phyloP scores from a whole-genome alignment of 164 flowering plant genomes.

The Nymphaea colorata region DNA sequence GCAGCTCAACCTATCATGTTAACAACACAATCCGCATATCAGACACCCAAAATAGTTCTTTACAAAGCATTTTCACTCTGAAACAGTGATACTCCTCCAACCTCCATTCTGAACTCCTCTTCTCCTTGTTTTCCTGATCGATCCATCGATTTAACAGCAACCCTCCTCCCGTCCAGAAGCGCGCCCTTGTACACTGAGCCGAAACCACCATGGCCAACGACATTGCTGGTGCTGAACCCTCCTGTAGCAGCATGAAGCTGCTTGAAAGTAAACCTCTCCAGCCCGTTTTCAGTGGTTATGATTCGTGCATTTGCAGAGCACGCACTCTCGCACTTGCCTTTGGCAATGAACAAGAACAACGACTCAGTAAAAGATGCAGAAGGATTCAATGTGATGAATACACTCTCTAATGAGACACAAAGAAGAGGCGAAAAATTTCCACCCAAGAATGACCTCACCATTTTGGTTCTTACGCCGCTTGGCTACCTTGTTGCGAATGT shows the following conservation, averaged over 20 bases:
- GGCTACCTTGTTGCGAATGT: slow-evolving; percentile 63
- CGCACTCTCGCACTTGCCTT: slow-evolving; percentile 36
- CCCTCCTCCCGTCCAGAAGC: slow-evolving; percentile 66
- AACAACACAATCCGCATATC: neutral
- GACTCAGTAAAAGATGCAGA: neutral
- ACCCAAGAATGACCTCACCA: slow-evolving; percentile 20
- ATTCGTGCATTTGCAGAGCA: slow-evolving; percentile 21
- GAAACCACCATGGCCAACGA: slow-evolving; percentile 89
- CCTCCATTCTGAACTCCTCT: slow-evolving; percentile 93
- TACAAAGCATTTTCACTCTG: neutral
- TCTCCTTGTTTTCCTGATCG: slow-evolving; percentile 82
- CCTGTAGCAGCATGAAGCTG: slow-evolving; percentile 85
- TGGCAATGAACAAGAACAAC: slow-evolving; percentile 1
- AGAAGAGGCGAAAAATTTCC: too few species aligned
- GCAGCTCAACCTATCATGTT: slow-evolving; percentile 63
- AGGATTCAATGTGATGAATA: too few species aligned
- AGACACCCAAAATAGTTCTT: neutral
- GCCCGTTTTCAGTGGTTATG: slow-evolving; percentile 41
- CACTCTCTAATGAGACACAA: too few species aligned
- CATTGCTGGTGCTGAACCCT: slow-evolving; percentile 78
- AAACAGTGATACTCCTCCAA: slow-evolving; percentile 3
- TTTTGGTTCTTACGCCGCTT: slow-evolving; percentile 29
- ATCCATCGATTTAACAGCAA: slow-evolving; percentile 91
- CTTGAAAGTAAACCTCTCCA: slow-evolving; percentile 77
- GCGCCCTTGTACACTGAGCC: slow-evolving; percentile 84